phyloP scores from a whole-genome alignment of 2,329 filamentous ascomycete genomes.

The Fusarium sp. region DNA sequence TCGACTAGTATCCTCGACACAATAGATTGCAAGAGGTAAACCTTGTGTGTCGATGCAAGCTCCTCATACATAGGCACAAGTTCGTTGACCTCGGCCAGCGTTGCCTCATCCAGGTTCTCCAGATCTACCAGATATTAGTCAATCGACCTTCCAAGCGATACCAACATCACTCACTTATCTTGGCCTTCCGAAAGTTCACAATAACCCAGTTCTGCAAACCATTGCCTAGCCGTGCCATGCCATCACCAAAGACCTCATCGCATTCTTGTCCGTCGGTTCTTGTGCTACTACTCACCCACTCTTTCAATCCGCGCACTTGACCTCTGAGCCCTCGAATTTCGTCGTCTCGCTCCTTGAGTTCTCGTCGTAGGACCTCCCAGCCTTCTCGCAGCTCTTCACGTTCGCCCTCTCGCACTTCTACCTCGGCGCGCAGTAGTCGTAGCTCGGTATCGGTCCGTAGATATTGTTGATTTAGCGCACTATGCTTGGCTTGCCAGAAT shows the following conservation, averaged over 20 bases:
- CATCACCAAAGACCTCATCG: conserved; percentile 75
- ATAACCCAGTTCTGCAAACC: conserved; percentile 82
- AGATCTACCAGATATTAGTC: conserved; percentile 55
- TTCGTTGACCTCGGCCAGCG: conserved; percentile 58
- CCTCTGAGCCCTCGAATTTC: conserved; percentile 66
- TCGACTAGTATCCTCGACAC: conserved; percentile 72
- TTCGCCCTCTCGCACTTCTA: conserved; percentile 62
- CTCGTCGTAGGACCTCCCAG: conserved; percentile 61
- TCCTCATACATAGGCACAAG: conserved; percentile 71
- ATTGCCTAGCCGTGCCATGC: conserved; percentile 72
- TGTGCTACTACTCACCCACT: conserved; percentile 77
- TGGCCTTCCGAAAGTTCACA: conserved; percentile 74
- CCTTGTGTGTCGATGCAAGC: conserved; percentile 66
- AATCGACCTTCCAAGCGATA: background rate
- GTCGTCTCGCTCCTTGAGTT: conserved; percentile 65
- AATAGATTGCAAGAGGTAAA: conserved; percentile 73
- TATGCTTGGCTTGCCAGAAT: conserved; percentile 70
- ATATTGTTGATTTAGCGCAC: conserved; percentile 64
- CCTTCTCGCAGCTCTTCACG: conserved; percentile 63
- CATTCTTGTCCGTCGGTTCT: conserved; percentile 71
- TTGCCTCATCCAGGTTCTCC: conserved; percentile 56
- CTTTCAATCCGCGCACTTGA: conserved; percentile 77
- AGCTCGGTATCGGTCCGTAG: conserved; percentile 66
- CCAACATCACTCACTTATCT: conserved; percentile 59
- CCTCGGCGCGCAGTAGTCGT: conserved; percentile 62